Base-by-base conservation (phyloP, 225 moss, liverwort and hornwort species). In the Climacium dendroides region DNA sequence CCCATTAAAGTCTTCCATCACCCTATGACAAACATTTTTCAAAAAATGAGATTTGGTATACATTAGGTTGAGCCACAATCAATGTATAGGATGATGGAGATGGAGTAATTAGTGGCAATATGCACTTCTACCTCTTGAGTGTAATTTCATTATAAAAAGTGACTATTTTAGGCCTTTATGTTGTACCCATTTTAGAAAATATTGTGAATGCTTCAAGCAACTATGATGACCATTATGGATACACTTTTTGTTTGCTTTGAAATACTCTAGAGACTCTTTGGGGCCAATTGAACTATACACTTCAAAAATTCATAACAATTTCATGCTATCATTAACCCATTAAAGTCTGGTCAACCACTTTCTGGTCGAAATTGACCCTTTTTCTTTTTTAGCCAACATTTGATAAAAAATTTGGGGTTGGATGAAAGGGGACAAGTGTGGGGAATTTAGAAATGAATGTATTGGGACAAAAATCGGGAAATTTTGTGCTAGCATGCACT, bases 281-380 rank as follows among this genome's bases (percentile, higher is more conserved):
- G 28, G 9, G 2, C 0, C 10, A 28, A 16, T 43, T 45, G 1
- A 10, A 28, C 3, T 28, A 43, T 0, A 9, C 6, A 28, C 16
- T 71, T 71, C 14, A 28, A 43, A 65, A 28, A 24, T 43, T 72
- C 10, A 43, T 28, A 43, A 10, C 5, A 28, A 45, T 16, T 28
- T 28, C 5, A 45, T 9, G n/a, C n/a, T n/a, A n/a, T n/a, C n/a
- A n/a, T n/a, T n/a, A n/a, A n/a, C n/a, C n/a, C n/a, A n/a, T n/a
- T n/a, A n/a, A n/a, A n/a, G n/a, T n/a, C n/a, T n/a, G n/a, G n/a
- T n/a, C n/a, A n/a, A n/a, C n/a, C n/a, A n/a, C n/a, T n/a, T n/a
- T n/a, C n/a, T n/a, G n/a, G n/a, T n/a, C n/a, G n/a, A n/a, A n/a
- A n/a, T n/a, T n/a, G n/a, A n/a, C n/a, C n/a, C n/a, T n/a, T n/a